Conservation (phyloP, 2,329 filamentous ascomycete species). For the Nemania serpens region DNA sequence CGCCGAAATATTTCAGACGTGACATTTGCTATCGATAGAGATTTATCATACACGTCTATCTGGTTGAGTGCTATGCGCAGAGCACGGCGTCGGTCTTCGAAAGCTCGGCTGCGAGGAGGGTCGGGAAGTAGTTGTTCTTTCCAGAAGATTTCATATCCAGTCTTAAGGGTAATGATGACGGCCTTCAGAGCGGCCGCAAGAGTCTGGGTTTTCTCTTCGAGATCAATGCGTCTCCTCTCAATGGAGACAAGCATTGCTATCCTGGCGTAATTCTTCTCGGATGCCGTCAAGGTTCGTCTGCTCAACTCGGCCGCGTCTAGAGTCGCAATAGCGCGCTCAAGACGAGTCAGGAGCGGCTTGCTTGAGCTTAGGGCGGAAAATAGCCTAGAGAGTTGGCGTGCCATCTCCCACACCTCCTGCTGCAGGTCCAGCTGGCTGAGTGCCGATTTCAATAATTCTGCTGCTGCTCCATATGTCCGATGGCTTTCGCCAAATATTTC, state of each 20-base stretch:
- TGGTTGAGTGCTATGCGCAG: slow-evolving; percentile 32
- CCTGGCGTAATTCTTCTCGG: slow-evolving; percentile 17
- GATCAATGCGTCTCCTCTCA: slow-evolving; percentile 26
- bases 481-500: slow-evolving; percentile 21
- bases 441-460: slow-evolving; percentile 17
- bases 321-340: slow-evolving; percentile 24
- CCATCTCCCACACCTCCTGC: slow-evolving; percentile 28
- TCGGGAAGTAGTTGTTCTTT: slow-evolving; percentile 22
- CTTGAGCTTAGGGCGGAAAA: slow-evolving; percentile 14
- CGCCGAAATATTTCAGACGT: slow-evolving; percentile 29
- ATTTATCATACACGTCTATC: slow-evolving; percentile 24
- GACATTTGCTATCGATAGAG: slow-evolving; percentile 27
- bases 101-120: neutral
- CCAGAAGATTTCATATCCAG: slow-evolving; percentile 31
- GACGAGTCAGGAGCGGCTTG: slow-evolving; percentile 12
- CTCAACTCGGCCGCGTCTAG: slow-evolving; percentile 19
- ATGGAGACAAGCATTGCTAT: slow-evolving; percentile 32
- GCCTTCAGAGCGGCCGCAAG: slow-evolving; percentile 30
- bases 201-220: slow-evolving; percentile 29
- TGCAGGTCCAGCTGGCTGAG: slow-evolving; percentile 21
- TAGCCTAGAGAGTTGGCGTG: slow-evolving; percentile 1
- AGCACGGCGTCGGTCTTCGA: slow-evolving; percentile 17
- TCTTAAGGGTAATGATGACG: slow-evolving; percentile 30
- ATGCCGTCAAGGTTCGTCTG: slow-evolving; percentile 12
- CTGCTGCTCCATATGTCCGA: slow-evolving; percentile 4